These are phyloP conservation scores for Sindora glabra DNA, from an alignment of 306 rosid species.

Conservation along the genomic window DNA sequence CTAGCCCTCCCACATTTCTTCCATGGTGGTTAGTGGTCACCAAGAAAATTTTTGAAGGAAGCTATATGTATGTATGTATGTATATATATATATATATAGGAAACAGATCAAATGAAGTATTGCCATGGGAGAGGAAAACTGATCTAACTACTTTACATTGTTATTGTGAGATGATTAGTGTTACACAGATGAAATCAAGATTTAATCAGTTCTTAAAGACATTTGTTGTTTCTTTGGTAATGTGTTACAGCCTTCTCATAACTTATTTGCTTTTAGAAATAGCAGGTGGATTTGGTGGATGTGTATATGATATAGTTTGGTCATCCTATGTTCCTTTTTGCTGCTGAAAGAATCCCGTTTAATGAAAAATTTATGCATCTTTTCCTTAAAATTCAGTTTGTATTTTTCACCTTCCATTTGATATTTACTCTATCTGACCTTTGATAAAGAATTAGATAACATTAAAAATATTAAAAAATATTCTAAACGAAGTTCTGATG, in stretches of 20 bases:
- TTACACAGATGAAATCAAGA: no score
- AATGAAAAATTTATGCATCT: neutral
- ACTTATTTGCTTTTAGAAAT: neutral
- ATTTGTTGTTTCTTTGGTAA: neutral
- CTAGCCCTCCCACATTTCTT: neutral
- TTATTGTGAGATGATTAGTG: neutral
- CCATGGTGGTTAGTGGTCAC: no score
- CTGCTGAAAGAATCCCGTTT: neutral
- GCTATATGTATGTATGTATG: no score
- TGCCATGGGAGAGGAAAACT: neutral
- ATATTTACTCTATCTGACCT: neutral
- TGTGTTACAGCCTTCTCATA: neutral
- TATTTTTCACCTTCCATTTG: neutral
- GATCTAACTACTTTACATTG: neutral
- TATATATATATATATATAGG: neutral
- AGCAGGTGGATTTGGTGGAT: neutral
- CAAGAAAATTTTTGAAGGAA: no score
- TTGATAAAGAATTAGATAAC: neutral
- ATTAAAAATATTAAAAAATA: neutral
- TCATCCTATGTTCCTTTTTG: constrained; percentile 5
- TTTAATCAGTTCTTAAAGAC: no score
- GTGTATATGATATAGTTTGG: neutral
- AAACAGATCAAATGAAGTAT: neutral
- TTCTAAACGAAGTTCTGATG: constrained; percentile 3
- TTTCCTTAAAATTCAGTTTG: neutral